A percentile compares a stretch with the other conserved stretches of the same genome.
phyloP scores from a whole-genome alignment of 345 rosid genomes.

The Murraya koenigii region DNA sequence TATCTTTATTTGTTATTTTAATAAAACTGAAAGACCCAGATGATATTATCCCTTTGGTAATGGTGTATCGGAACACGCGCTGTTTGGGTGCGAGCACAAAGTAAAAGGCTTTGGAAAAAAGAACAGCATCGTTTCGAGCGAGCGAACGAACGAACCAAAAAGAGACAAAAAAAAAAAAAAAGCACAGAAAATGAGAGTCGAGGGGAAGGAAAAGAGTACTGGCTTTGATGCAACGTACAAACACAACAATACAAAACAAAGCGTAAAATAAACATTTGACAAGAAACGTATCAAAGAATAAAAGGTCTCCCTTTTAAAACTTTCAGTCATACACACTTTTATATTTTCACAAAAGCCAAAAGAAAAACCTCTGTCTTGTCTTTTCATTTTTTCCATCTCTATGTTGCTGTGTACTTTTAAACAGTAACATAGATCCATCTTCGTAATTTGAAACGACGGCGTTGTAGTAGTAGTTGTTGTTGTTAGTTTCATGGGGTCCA shows the following conservation, averaged over 20 bases:
- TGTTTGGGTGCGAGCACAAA: neutral
- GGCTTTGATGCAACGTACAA: neutral
- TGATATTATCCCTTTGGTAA: neutral
- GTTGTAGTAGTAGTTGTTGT: neutral
- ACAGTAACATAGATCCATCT: conserved; percentile 14
- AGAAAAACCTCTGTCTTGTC: neutral
- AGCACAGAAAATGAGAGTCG: neutral
- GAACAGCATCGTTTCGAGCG: neutral
- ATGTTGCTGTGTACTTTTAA: neutral
- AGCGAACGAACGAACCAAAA: neutral
- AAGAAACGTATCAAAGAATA: neutral
- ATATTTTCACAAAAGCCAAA: neutral
- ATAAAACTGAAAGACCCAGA: neutral
- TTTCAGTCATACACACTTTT: neutral
- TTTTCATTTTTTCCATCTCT: neutral
- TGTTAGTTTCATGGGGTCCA: conserved; percentile 33
- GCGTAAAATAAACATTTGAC: neutral
- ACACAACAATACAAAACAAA: neutral
- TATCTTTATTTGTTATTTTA: too few relatives aligned
- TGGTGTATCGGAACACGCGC: neutral
- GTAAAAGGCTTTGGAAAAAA: neutral
- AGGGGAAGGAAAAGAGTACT: neutral
- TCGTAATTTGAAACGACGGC: neutral
- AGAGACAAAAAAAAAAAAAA: neutral
- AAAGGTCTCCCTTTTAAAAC: neutral